A percentile compares a stretch with the other conserved stretches of the same genome.
Conservation (phyloP, 306 rosid genomes). For the Corylus heterophylla region DNA sequence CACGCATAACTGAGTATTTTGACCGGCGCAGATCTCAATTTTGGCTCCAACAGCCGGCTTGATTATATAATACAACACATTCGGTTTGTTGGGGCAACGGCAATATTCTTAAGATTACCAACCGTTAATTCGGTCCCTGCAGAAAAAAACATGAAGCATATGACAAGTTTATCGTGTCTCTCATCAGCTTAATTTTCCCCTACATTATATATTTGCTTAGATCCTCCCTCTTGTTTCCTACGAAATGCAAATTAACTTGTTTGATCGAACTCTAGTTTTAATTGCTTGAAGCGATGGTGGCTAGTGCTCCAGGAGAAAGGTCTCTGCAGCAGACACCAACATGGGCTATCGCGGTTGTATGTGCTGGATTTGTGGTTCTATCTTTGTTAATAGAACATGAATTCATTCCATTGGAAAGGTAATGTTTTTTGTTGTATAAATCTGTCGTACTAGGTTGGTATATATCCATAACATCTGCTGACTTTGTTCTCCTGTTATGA, state of each 20-base stretch:
- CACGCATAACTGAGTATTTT: not conserved
- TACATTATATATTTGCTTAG: not conserved
- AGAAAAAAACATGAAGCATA: conserved; percentile 12
- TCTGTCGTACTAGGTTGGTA: not conserved
- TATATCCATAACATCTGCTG: no score
- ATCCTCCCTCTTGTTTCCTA: not conserved
- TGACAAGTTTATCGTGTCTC: conserved; percentile 6
- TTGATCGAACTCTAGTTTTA: not conserved
- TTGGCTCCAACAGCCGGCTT: conserved; percentile 35
- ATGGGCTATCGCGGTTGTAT: conserved; percentile 76
- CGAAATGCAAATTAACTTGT: not conserved
- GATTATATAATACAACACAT: not conserved
- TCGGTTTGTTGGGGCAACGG: not conserved
- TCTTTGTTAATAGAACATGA: conserved; percentile 58
- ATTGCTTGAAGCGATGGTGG: conserved; percentile 18
- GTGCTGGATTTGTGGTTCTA: conserved; percentile 50
- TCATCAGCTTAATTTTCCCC: no score
- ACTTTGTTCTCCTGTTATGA: not conserved
- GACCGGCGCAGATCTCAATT: not conserved
- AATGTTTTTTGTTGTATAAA: not conserved
- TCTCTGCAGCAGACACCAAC: conserved; percentile 59
- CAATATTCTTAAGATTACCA: not conserved
- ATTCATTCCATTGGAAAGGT: conserved; percentile 69
- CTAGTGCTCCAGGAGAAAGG: conserved; percentile 42
- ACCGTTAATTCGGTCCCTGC: conserved; percentile 4